Evolutionary conservation across 2,329 filamentous ascomycete genomes (phyloP).

Genomic region (Ceratocystis lukuohia): DNA sequence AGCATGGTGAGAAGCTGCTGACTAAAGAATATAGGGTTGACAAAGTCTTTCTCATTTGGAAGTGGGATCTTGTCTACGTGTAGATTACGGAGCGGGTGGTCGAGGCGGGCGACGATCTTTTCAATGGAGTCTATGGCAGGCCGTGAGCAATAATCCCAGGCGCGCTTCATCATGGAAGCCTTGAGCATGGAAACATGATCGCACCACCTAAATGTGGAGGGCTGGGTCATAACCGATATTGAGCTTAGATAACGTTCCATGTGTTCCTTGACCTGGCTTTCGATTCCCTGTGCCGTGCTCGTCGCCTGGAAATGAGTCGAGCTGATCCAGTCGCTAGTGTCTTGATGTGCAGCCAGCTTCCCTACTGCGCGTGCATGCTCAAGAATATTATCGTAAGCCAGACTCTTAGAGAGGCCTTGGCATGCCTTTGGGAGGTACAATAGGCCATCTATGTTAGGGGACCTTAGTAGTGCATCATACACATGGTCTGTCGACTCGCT

Average conservation of each 20-base stretch:
- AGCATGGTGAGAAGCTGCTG: neutral
- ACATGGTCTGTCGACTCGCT: neutral
- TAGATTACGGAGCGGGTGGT: constrained; percentile 4
- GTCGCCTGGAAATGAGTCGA: neutral
- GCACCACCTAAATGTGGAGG: neutral
- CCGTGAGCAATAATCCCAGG: neutral
- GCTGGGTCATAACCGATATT: neutral
- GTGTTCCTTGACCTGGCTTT: neutral
- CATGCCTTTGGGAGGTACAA: neutral
- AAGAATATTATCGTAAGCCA: neutral
- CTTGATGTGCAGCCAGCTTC: neutral
- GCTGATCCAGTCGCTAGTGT: neutral
- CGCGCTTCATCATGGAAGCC: neutral
- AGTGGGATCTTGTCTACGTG: neutral
- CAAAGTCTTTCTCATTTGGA: neutral
- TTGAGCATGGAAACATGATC: neutral
- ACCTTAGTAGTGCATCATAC: neutral
- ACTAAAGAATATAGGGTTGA: neutral
- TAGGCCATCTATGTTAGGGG: neutral
- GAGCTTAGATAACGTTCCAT: neutral
- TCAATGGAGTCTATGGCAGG: neutral
- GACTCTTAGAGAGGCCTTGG: neutral
- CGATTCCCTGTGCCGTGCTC: too few species aligned
- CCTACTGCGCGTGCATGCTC: neutral
- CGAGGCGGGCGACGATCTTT: neutral